Base-by-base conservation (phyloP, 768 basidiomycete genomes). In the Stropharia rugosoannulata region DNA sequence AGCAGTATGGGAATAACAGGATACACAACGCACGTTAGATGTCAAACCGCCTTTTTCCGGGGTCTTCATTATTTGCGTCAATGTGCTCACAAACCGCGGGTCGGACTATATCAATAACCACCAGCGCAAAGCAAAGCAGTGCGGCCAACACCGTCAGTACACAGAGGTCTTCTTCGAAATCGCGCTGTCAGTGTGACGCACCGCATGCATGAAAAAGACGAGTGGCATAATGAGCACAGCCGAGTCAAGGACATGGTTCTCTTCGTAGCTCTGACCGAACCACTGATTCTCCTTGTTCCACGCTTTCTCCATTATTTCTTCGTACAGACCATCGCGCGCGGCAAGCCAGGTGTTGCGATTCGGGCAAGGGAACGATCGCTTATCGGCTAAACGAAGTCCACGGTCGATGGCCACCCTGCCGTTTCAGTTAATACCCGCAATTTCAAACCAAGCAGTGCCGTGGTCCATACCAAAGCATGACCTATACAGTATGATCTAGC, bases 201-300 rank as follows among this genome's bases (percentile, higher is more conserved):
- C 90, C 16, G 85, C 84, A 39, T 89, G 86, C 67, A 87, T 87
- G 76, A 97, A 96, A 77, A 96, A 97, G 32, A 93, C 90, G 37
- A 95, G 78, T 1, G 95, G 94, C 90, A 93, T 94, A 63, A 95
- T 93, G 43, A 95, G 76, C 48, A 97, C 85, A 12, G 94, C 86
- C 12, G 92, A 89, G 67, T 98, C 96, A 18, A 98, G 69, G 9
- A 90, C 79, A 42, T 87, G 77, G 0, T 77, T 84, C 58, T 93
- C 90, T 63, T 98, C 96, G 70, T 95, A 99, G 65, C 88, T 88
- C 73, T 99, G 95, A 18, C 85, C 87, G 64, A 94, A 95, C 68
- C 79, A 82, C 62, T 81, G 72, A 56, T 81, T 70, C 41, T 84
- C 78, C 27, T 80, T 69, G 70, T 95, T 90, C 89, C 90, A 97